phyloP scores from a whole-genome alignment of 148 eudicot genomes.

The Oxyria digyna region DNA sequence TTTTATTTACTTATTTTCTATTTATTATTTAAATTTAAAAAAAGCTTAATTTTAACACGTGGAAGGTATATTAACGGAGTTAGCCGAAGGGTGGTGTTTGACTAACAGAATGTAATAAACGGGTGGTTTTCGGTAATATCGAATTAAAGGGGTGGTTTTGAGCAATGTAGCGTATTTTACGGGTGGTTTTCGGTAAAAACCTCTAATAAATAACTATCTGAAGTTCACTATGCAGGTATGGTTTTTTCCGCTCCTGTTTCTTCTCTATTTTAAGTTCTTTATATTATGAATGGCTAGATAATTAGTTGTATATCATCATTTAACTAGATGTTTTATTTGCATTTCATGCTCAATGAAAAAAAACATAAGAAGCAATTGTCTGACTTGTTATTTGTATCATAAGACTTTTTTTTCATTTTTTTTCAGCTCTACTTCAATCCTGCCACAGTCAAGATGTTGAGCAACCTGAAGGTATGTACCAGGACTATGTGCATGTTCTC shows the following conservation, averaged over 20 bases:
- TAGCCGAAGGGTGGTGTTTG: no score
- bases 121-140: no score
- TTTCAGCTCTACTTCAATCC: slow-evolving; percentile 78
- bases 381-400: neutral
- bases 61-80: no score
- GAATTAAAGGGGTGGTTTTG: no score
- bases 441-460: slow-evolving; percentile 81
- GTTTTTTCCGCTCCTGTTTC: neutral
- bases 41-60: no score
- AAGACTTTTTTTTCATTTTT: slow-evolving; percentile 4
- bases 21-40: no score
- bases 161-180: no score
- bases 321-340: neutral
- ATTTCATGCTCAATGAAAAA: neutral
- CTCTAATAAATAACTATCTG: slow-evolving; percentile 76
- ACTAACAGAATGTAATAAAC: no score
- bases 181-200: no score
- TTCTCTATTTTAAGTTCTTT: slow-evolving; percentile 1
- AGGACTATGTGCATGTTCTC: neutral
- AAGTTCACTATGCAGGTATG: slow-evolving; percentile 86
- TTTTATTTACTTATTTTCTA: no score
- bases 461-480: slow-evolving; percentile 62
- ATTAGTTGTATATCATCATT: neutral
- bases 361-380: neutral
- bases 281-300: neutral